Conservation (phyloP, 2,329 filamentous ascomycete species). For the Mycosphaerella arachidis region DNA sequence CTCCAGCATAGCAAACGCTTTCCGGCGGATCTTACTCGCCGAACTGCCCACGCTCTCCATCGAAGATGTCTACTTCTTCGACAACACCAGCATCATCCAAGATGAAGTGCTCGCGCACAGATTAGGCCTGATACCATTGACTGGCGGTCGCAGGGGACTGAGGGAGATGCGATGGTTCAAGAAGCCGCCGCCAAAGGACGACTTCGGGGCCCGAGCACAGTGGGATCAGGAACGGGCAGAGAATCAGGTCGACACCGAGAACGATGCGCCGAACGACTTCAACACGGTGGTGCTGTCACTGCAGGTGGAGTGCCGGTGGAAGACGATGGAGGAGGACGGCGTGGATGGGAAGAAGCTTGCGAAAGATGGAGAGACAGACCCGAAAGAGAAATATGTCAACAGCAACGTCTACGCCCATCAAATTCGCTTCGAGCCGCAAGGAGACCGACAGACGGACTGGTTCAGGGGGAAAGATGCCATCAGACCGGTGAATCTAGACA, state of each 20-base stretch:
- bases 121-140: conserved; percentile 84
- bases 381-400: conserved; percentile 77
- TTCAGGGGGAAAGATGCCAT: conserved; percentile 64
- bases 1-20: conserved; percentile 90
- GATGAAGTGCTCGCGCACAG: conserved; percentile 93
- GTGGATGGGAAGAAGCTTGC: conserved; percentile 52
- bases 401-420: conserved; percentile 58
- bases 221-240: conserved; percentile 39
- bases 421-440: conserved; percentile 70
- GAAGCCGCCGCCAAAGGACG: conserved; percentile 58
- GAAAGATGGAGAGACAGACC: conserved; percentile 68
- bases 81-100: conserved; percentile 97
- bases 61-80: conserved; percentile 86
- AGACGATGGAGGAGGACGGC: conserved; percentile 43
- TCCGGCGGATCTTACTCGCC: conserved; percentile 89
- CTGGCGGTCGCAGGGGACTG: conserved; percentile 71
- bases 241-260: conserved; percentile 40
- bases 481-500: conserved; percentile 78
- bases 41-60: conserved; percentile 94
- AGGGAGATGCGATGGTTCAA: conserved; percentile 78
- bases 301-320: conserved; percentile 74
- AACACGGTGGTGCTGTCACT: conserved; percentile 82
- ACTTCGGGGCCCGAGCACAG: conserved; percentile 44
- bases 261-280: conserved; percentile 60
- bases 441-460: conserved; percentile 60